A percentile compares a stretch with the other conserved stretches of the same genome.
These are phyloP conservation scores for Fusarium mundagurra DNA, from an alignment of 2,329 filamentous ascomycete species.

Conservation along the genomic window DNA sequence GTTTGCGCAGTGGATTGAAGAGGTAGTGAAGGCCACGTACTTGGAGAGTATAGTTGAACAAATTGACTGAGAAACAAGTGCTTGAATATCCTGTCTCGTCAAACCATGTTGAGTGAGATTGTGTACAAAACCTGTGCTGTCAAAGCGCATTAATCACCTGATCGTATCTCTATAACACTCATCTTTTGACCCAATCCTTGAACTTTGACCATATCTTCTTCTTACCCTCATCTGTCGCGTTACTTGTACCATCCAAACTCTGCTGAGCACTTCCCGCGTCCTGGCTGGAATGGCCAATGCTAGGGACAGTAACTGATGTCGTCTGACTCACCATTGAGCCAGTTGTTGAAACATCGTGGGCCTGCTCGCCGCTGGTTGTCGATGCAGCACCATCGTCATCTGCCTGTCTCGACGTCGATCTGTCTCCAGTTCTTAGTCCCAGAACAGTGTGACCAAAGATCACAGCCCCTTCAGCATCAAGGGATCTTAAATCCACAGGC, in stretches of 20 bases:
- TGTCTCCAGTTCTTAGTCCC: neutral
- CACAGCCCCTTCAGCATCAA: neutral
- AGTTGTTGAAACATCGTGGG: neutral
- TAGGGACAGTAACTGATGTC: conserved; percentile 6
- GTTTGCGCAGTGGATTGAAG: neutral
- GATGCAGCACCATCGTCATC: neutral
- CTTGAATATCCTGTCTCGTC: too few relatives aligned
- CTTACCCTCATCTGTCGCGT: neutral
- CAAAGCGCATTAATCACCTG: rapidly evolving
- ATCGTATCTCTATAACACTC: neutral
- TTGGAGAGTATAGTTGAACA: too few relatives aligned
- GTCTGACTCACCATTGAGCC: neutral
- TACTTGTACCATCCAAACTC: neutral
- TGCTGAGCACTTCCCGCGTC: neutral
- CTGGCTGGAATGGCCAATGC: neutral
- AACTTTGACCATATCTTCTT: neutral
- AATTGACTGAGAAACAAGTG: neutral
- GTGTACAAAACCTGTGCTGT: rapidly evolving
- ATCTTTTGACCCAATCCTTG: neutral
- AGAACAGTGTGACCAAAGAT: conserved; percentile 2
- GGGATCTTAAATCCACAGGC: neutral
- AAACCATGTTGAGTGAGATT: rapidly evolving
- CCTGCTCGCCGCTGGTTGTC: neutral
- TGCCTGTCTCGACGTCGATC: neutral
- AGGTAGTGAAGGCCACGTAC: neutral